These are phyloP conservation scores for Fusarium goolgardi DNA, from an alignment of 2,329 filamentous ascomycete genomes.

Conservation along the genomic window DNA sequence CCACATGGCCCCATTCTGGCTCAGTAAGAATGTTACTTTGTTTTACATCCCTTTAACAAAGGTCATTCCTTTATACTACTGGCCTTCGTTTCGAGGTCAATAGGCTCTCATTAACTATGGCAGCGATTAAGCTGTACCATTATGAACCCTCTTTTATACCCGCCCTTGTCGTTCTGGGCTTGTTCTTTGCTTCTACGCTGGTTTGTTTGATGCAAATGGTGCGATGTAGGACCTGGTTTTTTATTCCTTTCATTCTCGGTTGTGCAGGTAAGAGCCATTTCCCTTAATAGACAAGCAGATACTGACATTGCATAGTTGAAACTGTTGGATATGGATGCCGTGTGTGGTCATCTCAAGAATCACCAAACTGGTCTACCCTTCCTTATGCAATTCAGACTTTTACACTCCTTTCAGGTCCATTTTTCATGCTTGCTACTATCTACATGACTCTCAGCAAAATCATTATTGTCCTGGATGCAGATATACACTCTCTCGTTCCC, in stretches of 20 bases:
- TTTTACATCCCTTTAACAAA: constrained; percentile 4
- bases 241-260: constrained; percentile 62
- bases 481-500: constrained; percentile 55
- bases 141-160: constrained; percentile 59
- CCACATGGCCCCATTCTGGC: neutral
- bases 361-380: constrained; percentile 48
- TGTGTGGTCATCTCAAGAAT: constrained; percentile 55
- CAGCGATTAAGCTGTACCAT: constrained; percentile 53
- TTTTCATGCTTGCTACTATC: constrained; percentile 56
- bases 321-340: constrained; percentile 58
- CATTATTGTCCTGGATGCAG: constrained; percentile 52
- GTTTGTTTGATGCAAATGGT: constrained; percentile 56
- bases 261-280: constrained; percentile 54
- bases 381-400: constrained; percentile 55
- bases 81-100: neutral
- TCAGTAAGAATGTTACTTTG: constrained; percentile 23
- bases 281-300: accelerated
- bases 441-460: constrained; percentile 59
- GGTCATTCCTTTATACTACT: neutral
- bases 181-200: constrained; percentile 53
- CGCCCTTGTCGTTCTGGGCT: constrained; percentile 54
- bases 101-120: constrained; percentile 6
- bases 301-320: constrained; percentile 33
- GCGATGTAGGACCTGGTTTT: constrained; percentile 60
- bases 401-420: constrained; percentile 52